A percentile compares a stretch with the other conserved stretches of the same genome.
phyloP scores from a whole-genome alignment of 2,329 filamentous ascomycete genomes.

The Aspergillus pseudoglaucus region DNA sequence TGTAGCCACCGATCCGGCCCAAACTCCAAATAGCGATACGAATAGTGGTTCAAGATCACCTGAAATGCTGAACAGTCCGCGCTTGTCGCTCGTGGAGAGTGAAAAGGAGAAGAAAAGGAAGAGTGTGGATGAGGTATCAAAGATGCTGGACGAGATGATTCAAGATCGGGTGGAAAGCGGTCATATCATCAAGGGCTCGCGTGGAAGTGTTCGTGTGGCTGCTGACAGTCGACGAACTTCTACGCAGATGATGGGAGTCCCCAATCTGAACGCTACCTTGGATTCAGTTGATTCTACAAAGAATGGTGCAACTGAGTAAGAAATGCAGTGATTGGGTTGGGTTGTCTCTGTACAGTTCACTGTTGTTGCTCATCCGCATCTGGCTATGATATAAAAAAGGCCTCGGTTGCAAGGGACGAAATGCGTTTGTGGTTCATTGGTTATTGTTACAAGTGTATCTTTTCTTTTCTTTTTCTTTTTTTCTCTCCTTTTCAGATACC shows the following conservation, averaged over 20 bases:
- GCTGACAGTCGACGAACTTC: slow-evolving; percentile 33
- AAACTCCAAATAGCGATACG: slow-evolving; percentile 19
- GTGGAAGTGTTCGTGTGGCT: slow-evolving; percentile 61
- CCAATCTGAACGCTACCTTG: slow-evolving; percentile 19
- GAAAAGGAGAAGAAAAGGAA: slow-evolving; percentile 45
- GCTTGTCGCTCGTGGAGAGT: slow-evolving; percentile 24
- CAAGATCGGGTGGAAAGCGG: slow-evolving; percentile 76
- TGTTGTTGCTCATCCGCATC: background rate
- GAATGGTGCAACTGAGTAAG: background rate
- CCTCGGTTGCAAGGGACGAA: background rate
- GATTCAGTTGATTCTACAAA: slow-evolving; percentile 5
- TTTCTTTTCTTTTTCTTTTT: slow-evolving; percentile 8
- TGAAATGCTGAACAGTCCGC: slow-evolving; percentile 22
- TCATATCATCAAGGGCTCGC: slow-evolving; percentile 59
- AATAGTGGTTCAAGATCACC: slow-evolving; percentile 21
- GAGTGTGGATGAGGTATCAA: slow-evolving; percentile 87
- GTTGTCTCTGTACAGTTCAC: background rate
- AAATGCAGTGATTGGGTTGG: background rate
- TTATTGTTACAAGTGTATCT: slow-evolving; percentile 1
- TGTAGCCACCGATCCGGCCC: slow-evolving; percentile 36
- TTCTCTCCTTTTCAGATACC: slow-evolving; percentile 14
- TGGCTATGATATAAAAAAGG: background rate
- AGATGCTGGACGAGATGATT: slow-evolving; percentile 94
- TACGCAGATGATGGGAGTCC: slow-evolving; percentile 18
- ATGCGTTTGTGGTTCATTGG: background rate